These are phyloP conservation scores for Cyclotella choctawhatcheeana DNA, from an alignment of 108 stramenopile genomes.

Conservation along the genomic window DNA sequence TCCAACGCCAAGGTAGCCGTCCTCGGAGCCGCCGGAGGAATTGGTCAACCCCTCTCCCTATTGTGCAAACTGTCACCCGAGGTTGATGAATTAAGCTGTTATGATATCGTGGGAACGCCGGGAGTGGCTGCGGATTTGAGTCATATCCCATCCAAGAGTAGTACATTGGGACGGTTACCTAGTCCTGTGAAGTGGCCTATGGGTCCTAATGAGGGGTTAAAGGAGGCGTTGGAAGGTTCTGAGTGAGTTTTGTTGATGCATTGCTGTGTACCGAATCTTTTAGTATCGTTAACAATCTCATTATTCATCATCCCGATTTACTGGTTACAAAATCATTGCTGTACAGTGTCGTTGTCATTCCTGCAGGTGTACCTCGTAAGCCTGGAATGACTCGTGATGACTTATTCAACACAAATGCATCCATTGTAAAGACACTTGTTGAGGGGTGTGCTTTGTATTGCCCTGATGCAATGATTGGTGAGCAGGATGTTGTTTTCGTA, in stretches of 20 bases:
- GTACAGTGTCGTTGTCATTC: constrained; percentile 94
- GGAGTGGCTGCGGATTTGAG: constrained; percentile 98
- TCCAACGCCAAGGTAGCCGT: constrained; percentile 87
- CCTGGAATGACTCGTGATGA: constrained; percentile 98
- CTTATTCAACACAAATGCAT: constrained; percentile 94
- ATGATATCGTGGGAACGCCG: constrained; percentile 94
- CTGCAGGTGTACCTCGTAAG: constrained; percentile 99
- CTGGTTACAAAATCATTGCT: neutral
- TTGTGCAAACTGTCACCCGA: constrained; percentile 93
- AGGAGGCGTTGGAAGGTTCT: constrained; percentile 77
- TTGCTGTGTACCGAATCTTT: neutral
- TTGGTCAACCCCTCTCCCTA: constrained; percentile 98
- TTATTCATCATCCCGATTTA: neutral
- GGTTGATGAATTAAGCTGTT: constrained; percentile 82
- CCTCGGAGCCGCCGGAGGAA: constrained; percentile 96
- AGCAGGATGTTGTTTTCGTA: neutral
- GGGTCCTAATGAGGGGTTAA: constrained; percentile 67
- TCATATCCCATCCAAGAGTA: constrained; percentile 72
- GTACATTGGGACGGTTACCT: constrained; percentile 73
- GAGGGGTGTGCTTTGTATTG: constrained; percentile 95
- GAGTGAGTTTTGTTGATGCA: constrained; percentile 38
- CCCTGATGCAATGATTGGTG: constrained; percentile 91
- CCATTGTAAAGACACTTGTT: constrained; percentile 94
- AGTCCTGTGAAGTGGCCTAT: constrained; percentile 79
- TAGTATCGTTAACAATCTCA: neutral